Evolutionary conservation across 2,329 filamentous ascomycete genomes (phyloP).

Genomic region (Blastomyces percursus): DNA sequence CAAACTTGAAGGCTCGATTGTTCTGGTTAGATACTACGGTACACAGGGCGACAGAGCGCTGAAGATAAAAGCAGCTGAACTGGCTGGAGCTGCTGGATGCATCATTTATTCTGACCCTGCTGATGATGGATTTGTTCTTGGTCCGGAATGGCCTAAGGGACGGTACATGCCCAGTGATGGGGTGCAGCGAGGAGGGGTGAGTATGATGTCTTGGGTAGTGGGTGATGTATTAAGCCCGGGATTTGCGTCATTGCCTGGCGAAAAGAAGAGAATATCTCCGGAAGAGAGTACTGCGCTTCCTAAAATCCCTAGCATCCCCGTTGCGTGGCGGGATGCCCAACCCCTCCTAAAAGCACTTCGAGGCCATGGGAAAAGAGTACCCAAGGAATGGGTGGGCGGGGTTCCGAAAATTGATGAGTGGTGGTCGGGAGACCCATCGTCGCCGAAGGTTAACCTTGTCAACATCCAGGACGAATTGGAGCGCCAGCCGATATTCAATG

Average conservation of each 20-base stretch:
- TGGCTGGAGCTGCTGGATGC: slow-evolving; percentile 75
- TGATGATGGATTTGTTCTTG: slow-evolving; percentile 69
- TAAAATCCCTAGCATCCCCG: slow-evolving; percentile 77
- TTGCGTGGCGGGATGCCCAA: slow-evolving; percentile 83
- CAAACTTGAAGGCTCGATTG: slow-evolving; percentile 67
- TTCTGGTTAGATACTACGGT: slow-evolving; percentile 70
- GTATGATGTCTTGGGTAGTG: slow-evolving; percentile 67
- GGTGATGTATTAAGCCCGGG: slow-evolving; percentile 91
- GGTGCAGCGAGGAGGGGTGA: slow-evolving; percentile 72
- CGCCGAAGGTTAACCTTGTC: slow-evolving; percentile 67
- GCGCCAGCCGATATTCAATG: slow-evolving; percentile 81
- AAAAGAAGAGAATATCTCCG: slow-evolving; percentile 52
- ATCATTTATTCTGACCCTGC: slow-evolving; percentile 86
- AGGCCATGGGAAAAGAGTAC: slow-evolving; percentile 59
- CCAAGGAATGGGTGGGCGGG: slow-evolving; percentile 62
- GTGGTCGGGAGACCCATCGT: slow-evolving; percentile 69
- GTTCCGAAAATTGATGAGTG: slow-evolving; percentile 66
- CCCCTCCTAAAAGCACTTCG: slow-evolving; percentile 63
- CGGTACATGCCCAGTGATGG: slow-evolving; percentile 70
- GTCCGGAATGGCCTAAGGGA: slow-evolving; percentile 62
- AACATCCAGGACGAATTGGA: slow-evolving; percentile 80
- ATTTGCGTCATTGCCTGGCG: slow-evolving; percentile 47
- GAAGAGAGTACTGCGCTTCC: slow-evolving; percentile 62
- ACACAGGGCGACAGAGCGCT: slow-evolving; percentile 60
- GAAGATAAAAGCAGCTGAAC: slow-evolving; percentile 82